phyloP scores from a whole-genome alignment of 176 grass and related monocot species.

The Eremochloa ophiuroides region DNA sequence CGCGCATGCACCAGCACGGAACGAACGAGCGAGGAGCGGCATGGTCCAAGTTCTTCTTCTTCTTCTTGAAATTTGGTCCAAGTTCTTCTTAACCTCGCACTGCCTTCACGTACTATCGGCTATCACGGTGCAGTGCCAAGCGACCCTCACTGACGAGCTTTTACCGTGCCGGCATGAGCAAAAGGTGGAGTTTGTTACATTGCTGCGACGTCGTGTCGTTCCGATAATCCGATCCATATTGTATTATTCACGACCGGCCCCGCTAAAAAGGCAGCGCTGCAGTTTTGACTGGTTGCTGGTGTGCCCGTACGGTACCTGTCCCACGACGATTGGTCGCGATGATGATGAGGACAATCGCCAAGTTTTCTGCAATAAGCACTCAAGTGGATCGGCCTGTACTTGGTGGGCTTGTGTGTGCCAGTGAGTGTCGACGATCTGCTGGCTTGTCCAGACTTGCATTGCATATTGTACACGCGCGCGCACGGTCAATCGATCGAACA shows the following conservation, averaged over 20 bases:
- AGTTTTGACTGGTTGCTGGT: background rate
- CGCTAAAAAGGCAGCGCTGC: too few relatives aligned
- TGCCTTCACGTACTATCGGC: too few relatives aligned
- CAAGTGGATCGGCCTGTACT: background rate
- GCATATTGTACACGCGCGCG: background rate
- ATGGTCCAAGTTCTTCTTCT: too few relatives aligned
- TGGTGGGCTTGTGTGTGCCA: background rate
- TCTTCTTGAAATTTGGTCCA: too few relatives aligned
- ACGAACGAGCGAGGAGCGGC: too few relatives aligned
- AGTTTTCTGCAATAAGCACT: background rate
- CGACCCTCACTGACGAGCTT: background rate
- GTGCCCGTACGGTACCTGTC: background rate
- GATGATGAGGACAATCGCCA: background rate
- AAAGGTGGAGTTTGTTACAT: background rate
- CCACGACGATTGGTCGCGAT: constrained; percentile 1
- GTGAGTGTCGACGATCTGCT: background rate
- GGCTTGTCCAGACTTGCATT: background rate
- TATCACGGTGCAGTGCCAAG: background rate
- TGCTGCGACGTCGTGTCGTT: background rate
- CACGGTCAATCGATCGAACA: background rate
- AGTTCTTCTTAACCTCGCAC: too few relatives aligned
- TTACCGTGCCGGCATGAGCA: constrained; percentile 9
- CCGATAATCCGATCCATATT: background rate
- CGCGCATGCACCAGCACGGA: too few relatives aligned
- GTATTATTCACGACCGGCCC: background rate